A percentile compares a stretch with the other conserved stretches of the same genome.
Conservation (phyloP, 768 basidiomycete species). For the Mycena galopus region DNA sequence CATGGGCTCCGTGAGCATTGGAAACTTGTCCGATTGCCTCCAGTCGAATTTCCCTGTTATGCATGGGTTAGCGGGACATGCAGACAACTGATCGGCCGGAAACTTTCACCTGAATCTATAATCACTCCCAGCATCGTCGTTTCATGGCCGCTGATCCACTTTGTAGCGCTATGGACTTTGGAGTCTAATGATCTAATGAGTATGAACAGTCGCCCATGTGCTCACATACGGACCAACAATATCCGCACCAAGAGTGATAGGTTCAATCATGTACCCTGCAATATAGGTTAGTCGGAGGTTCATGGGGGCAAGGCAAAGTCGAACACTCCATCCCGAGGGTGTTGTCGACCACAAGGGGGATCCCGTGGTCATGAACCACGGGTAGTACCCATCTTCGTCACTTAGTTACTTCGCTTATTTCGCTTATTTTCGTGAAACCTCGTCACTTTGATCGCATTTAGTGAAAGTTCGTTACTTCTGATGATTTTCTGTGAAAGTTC, state of each 20-base stretch:
- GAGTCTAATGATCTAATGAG: too few species aligned
- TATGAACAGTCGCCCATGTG: too few species aligned
- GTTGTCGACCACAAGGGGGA: constrained; percentile 87
- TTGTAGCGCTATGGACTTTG: constrained; percentile 41
- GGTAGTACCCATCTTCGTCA: too few species aligned
- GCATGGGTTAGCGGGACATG: too few species aligned
- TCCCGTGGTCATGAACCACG: constrained; percentile 78
- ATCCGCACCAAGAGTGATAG: constrained; percentile 83
- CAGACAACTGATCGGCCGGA: too few species aligned
- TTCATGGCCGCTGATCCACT: constrained; percentile 58
- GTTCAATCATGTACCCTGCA: constrained; percentile 74
- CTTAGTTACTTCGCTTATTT: too few species aligned
- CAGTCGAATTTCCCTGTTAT: constrained; percentile 67
- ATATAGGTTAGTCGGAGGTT: neutral
- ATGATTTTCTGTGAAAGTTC: too few species aligned
- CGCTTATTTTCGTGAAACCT: too few species aligned
- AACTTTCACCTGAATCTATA: constrained; percentile 61
- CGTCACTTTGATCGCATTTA: too few species aligned
- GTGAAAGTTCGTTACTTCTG: too few species aligned
- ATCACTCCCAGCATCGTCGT: constrained; percentile 75
- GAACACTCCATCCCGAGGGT: constrained; percentile 80
- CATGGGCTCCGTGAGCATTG: constrained; percentile 68
- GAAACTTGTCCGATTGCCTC: constrained; percentile 64
- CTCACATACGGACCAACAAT: constrained; percentile 79
- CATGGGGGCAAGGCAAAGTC: neutral